phyloP scores from a whole-genome alignment of 495 filamentous ascomycete genomes.

The Aspergillus sclerotioniger region DNA sequence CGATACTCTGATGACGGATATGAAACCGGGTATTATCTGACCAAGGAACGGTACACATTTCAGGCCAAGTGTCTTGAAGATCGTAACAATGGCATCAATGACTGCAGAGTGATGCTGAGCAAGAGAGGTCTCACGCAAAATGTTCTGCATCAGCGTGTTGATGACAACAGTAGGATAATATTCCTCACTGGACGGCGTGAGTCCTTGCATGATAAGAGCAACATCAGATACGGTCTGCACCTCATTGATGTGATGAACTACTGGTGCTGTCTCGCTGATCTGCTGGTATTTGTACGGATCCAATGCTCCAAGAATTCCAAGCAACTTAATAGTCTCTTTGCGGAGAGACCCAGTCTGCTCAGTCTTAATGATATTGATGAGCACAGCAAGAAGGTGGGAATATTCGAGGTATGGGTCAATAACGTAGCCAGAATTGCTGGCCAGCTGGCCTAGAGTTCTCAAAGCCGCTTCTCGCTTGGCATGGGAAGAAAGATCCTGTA shows the following conservation, averaged over 20 bases:
- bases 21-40: slow-evolving; percentile 90
- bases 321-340: slow-evolving; percentile 91
- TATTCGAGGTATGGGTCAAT: slow-evolving; percentile 96
- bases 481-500: slow-evolving; percentile 89
- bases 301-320: slow-evolving; percentile 93
- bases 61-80: slow-evolving; percentile 91
- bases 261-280: slow-evolving; percentile 48
- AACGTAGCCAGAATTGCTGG: slow-evolving; percentile 94
- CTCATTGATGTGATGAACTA: slow-evolving; percentile 52
- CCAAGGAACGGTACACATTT: slow-evolving; percentile 93
- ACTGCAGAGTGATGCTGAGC: slow-evolving; percentile 87
- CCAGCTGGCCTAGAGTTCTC: slow-evolving; percentile 84
- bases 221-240: slow-evolving; percentile 81
- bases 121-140: slow-evolving; percentile 85
- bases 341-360: slow-evolving; percentile 80
- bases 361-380: slow-evolving; percentile 90
- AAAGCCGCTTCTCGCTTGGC: slow-evolving; percentile 88
- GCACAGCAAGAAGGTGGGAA: slow-evolving; percentile 83
- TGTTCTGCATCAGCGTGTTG: slow-evolving; percentile 80
- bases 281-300: slow-evolving; percentile 94
- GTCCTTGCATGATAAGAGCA: slow-evolving; percentile 92
- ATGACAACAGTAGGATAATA: slow-evolving; percentile 99
- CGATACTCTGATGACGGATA: slow-evolving; percentile 78
- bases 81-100: slow-evolving; percentile 98
- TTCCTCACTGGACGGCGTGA: slow-evolving; percentile 96